phyloP scores from a whole-genome alignment of 768 basidiomycete genomes.

The Pholiota conissans region DNA sequence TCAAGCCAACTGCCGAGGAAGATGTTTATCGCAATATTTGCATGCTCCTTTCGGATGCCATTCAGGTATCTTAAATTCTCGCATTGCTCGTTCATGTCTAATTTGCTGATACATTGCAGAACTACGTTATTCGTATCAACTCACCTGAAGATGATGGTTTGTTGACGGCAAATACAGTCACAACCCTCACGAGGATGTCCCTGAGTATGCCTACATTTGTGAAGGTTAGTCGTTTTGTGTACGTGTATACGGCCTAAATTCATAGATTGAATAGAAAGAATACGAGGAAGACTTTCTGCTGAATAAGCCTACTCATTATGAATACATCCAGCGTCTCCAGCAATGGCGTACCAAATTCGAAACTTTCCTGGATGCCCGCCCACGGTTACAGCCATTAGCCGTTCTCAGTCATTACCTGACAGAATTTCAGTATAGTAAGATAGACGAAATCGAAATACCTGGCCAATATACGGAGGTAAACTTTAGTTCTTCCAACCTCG shows the following conservation, averaged over 20 bases:
- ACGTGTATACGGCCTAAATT: neutral
- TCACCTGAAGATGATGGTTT: conserved; percentile 68
- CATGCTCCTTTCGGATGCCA: conserved; percentile 84
- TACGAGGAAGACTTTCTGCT: conserved; percentile 90
- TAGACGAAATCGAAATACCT: conserved; percentile 98
- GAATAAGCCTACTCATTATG: conserved; percentile 75
- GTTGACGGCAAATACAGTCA: conserved; percentile 52
- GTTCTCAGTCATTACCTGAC: conserved; percentile 88
- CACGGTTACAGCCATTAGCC: conserved; percentile 83
- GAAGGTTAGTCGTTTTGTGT: conserved; percentile 42
- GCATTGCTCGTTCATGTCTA: neutral
- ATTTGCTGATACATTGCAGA: conserved; percentile 37
- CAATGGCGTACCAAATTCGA: conserved; percentile 94
- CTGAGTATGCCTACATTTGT: conserved; percentile 56
- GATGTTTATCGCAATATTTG: conserved; percentile 91
- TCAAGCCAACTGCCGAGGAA: conserved; percentile 89
- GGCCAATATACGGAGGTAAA: conserved; percentile 96
- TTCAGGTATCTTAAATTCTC: conserved; percentile 51
- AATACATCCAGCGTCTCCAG: conserved; percentile 89
- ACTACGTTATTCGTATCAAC: conserved; percentile 68
- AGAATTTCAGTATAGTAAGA: conserved; percentile 97
- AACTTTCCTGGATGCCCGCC: conserved; percentile 75
- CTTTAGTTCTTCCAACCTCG: neutral
- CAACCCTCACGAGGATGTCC: conserved; percentile 59
- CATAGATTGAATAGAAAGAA: conserved; percentile 55